Evolutionary conservation across 257 asterid species (phyloP).

Genomic region (Petunia secreta): DNA sequence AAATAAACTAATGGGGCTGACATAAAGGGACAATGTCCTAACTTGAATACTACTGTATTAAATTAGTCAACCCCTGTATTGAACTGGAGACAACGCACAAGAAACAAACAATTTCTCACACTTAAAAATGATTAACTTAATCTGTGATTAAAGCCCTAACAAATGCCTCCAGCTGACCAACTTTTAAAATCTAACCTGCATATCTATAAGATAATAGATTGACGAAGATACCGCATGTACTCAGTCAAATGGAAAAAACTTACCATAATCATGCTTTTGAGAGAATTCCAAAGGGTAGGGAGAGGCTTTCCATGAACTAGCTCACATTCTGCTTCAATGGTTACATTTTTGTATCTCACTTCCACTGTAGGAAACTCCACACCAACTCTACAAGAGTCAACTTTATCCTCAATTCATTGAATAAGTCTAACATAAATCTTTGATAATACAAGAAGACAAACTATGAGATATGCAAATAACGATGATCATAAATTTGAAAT

Average conservation of each 20-base stretch:
- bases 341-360: conserved; percentile 54
- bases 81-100: neutral
- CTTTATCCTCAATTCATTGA: neutral
- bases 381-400: conserved; percentile 55
- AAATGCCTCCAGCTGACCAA: neutral
- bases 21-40: neutral
- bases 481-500: conserved; percentile 15
- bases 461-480: neutral
- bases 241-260: conserved; percentile 23
- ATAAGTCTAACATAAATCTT: conserved; percentile 15
- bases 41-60: neutral
- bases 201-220: conserved; percentile 6
- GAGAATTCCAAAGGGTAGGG: conserved; percentile 74
- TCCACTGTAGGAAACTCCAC: conserved; percentile 62
- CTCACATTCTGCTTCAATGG: conserved; percentile 64
- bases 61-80: neutral
- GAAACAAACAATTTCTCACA: neutral
- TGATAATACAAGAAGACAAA: neutral
- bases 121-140: neutral
- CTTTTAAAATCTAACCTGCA: neutral
- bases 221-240: neutral
- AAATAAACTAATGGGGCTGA: neutral
- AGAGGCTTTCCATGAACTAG: conserved; percentile 75
- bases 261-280: conserved; percentile 57
- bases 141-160: neutral